A percentile compares a stretch with the other conserved stretches of the same genome.
These are phyloP conservation scores for Xylaria hypoxylon DNA, from an alignment of 2,329 filamentous ascomycete genomes.

Conservation along the genomic window DNA sequence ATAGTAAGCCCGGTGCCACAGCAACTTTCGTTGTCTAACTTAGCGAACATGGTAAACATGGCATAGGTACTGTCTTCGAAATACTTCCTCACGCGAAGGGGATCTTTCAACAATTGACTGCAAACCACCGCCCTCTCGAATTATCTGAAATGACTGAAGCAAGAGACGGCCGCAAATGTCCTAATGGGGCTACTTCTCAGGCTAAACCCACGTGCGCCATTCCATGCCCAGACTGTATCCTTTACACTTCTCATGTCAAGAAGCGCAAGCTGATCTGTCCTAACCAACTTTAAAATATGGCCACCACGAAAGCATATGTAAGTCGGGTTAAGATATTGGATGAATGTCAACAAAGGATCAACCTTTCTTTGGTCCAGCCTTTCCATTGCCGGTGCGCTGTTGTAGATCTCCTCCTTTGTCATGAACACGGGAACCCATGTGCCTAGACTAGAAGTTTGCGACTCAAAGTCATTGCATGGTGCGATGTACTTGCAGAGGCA, in stretches of 20 bases:
- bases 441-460: not conserved
- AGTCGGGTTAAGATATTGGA: not conserved
- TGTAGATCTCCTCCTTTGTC: not conserved
- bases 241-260: not conserved
- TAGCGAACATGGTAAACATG: slow-evolving; percentile 1
- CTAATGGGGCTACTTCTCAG: not conserved
- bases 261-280: not conserved
- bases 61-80: not conserved
- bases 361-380: not conserved
- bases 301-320: not conserved
- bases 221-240: slow-evolving; percentile 11
- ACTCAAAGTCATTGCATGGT: slow-evolving; percentile 3
- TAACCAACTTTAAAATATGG: not conserved
- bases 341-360: not conserved
- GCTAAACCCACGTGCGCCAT: not conserved
- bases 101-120: not conserved
- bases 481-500: not conserved
- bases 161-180: slow-evolving; percentile 4
- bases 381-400: not conserved
- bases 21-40: not conserved
- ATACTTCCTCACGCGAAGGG: not conserved
- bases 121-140: not conserved
- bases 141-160: not conserved
- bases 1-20: rapidly evolving
- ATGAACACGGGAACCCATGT: slow-evolving; percentile 12